Evolutionary conservation across 768 basidiomycete genomes (phyloP).

Genomic region (Mycena galericulata): DNA sequence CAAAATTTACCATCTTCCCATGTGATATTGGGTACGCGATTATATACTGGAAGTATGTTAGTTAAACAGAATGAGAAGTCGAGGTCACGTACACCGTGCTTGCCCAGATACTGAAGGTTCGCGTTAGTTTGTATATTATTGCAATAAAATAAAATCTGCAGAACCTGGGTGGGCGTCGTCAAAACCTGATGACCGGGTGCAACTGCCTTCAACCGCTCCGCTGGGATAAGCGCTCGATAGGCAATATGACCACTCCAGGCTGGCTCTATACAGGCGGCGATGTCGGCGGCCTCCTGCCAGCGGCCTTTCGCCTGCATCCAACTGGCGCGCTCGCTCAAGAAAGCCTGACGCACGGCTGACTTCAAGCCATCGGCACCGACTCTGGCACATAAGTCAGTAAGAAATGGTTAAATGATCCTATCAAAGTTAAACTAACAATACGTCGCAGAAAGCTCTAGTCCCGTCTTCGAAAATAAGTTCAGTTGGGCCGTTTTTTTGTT

Average conservation of each 20-base stretch:
- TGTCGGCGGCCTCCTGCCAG: conserved; percentile 52
- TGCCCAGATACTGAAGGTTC: conserved; percentile 65
- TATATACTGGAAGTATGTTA: conserved; percentile 57
- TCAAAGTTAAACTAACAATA: conserved; percentile 50
- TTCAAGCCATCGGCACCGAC: conserved; percentile 42
- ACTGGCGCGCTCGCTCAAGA: conserved; percentile 53
- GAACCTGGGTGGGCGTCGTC: conserved; percentile 61
- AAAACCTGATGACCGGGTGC: conserved; percentile 63
- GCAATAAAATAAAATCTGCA: conserved; percentile 20
- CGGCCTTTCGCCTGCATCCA: conserved; percentile 49
- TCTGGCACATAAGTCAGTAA: conserved; percentile 19
- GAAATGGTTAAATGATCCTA: not conserved
- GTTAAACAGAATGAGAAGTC: not conserved
- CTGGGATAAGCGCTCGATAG: conserved; percentile 70
- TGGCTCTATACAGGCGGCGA: conserved; percentile 60
- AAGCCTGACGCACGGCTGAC: conserved; percentile 42
- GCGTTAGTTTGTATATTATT: not conserved
- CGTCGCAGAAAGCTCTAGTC: conserved; percentile 67
- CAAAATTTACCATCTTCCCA: conserved; percentile 72
- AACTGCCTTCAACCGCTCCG: conserved; percentile 56
- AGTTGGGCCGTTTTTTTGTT: conserved; percentile 55
- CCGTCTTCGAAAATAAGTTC: conserved; percentile 73
- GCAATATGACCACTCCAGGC: conserved; percentile 69
- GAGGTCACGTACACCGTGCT: conserved; percentile 53
- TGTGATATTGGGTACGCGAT: conserved; percentile 72